Evolutionary conservation across 1,139 yeast genomes (phyloP).

Genomic region (Taphrina sp.): DNA sequence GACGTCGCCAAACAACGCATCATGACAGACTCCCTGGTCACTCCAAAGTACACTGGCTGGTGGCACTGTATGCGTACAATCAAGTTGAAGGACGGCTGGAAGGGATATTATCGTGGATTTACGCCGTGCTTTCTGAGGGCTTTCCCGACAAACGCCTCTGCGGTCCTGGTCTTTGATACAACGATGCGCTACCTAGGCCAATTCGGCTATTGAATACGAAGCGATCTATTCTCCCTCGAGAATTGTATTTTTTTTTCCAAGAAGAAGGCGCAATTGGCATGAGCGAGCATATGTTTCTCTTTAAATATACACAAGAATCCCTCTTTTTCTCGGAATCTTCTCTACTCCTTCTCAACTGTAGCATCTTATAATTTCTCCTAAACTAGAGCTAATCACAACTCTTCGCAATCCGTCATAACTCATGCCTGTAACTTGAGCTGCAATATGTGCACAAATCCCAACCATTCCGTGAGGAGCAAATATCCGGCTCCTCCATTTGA

Average conservation of each 20-base stretch:
- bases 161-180: conserved; percentile 84
- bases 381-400: too few species aligned
- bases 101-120: conserved; percentile 55
- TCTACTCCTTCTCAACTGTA: too few species aligned
- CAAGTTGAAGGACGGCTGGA: conserved; percentile 63
- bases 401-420: too few species aligned
- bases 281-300: too few species aligned
- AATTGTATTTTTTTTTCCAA: not conserved
- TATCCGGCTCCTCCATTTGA: too few species aligned
- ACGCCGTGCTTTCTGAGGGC: conserved; percentile 64
- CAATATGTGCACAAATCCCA: too few species aligned
- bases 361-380: too few species aligned
- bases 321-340: too few species aligned
- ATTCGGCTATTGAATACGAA: conserved; percentile 3
- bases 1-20: conserved; percentile 87
- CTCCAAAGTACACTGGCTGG: conserved; percentile 72
- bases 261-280: too few species aligned
- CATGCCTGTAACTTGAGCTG: too few species aligned
- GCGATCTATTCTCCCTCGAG: not conserved
- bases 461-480: too few species aligned
- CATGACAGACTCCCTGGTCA: conserved; percentile 72
- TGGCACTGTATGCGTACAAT: conserved; percentile 48
- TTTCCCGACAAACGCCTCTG: conserved; percentile 93
- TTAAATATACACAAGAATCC: too few species aligned
- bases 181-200: conserved; percentile 54